Base-by-base conservation (phyloP, 495 filamentous ascomycete species). In the Schizothecium vesticola region DNA sequence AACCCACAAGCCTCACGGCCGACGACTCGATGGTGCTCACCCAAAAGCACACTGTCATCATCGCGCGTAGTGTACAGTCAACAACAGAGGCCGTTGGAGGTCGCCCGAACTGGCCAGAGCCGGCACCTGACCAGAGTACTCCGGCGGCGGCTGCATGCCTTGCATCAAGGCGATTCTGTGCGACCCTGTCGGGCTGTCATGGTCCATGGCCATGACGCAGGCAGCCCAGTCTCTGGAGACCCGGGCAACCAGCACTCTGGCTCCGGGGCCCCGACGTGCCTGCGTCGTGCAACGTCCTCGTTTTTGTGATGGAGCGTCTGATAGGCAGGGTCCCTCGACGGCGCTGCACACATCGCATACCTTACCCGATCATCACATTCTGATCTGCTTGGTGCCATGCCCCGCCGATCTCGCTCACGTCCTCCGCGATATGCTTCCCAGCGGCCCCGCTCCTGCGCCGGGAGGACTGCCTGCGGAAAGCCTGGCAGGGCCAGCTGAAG, bases 211-310 rank as follows among this genome's bases (percentile, higher is more conserved):
- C 69, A 73, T 75, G 70, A 67, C 70, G 71, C 71, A 68, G 61
- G 19, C 67, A 23, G 60, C 61, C 66, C 51, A 22, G 63, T 33
- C 66, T 68, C 67, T 68, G 25, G 56, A 66, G 72, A 74, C 72
- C 66, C 67, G 61, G 66, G 66, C 69, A 51, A 67, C 56, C 67
- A 70, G 64, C 69, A 67, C 60, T 58, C n/a, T 67, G 69, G 64
- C 70, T 67, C 70, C 70, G 69, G 68, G 60, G 63, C 56, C 69
- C 63, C 64, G 72, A 69, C 59, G 70, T 69, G 65, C 72, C 66
- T 74, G 72, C 74, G 68, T 68, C 59, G 72, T 69, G 65, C 70
- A 71, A 74, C 70, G 59, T 61, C 59, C 12, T 24, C 62, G 59
- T 68, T 25, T 67, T 25, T 69, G 66, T 67, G 70, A 72, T 56